These are phyloP conservation scores for Nothophaeocryptopus gaeumannii DNA, from an alignment of 2,329 filamentous ascomycete genomes.

Conservation along the genomic window DNA sequence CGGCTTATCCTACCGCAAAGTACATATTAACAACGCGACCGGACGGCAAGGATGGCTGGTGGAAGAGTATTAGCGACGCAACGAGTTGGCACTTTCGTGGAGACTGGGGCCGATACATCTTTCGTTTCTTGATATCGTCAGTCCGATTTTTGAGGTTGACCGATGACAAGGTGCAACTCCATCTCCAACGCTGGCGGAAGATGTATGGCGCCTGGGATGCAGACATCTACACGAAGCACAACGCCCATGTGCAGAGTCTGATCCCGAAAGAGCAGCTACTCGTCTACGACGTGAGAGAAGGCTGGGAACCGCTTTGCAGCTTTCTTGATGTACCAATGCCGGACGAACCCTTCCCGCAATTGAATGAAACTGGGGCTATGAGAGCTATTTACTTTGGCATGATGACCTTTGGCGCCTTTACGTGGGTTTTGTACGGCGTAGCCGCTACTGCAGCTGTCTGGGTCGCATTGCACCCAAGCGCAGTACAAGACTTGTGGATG, in stretches of 20 bases:
- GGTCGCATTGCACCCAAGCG: background rate
- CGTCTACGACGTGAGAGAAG: constrained; percentile 23
- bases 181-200: background rate
- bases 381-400: background rate
- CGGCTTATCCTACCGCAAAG: constrained; percentile 5
- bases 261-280: constrained; percentile 27
- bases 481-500: too few species aligned
- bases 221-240: constrained; percentile 1
- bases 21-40: constrained; percentile 2
- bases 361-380: constrained; percentile 4
- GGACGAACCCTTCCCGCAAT: constrained; percentile 24
- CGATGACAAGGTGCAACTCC: constrained; percentile 3
- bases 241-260: constrained; percentile 9
- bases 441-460: background rate
- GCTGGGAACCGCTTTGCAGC: constrained; percentile 32
- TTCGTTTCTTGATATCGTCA: constrained; percentile 7
- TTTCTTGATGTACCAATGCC: constrained; percentile 30
- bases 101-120: constrained; percentile 2
- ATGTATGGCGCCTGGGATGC: background rate
- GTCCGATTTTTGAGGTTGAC: constrained; percentile 2
- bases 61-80: background rate
- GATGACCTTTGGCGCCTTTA: background rate
- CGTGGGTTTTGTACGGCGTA: background rate
- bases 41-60: constrained; percentile 4
- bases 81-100: constrained; percentile 1